phyloP scores from a whole-genome alignment of 176 grass and related monocot species.

The Thalia dealbata region DNA sequence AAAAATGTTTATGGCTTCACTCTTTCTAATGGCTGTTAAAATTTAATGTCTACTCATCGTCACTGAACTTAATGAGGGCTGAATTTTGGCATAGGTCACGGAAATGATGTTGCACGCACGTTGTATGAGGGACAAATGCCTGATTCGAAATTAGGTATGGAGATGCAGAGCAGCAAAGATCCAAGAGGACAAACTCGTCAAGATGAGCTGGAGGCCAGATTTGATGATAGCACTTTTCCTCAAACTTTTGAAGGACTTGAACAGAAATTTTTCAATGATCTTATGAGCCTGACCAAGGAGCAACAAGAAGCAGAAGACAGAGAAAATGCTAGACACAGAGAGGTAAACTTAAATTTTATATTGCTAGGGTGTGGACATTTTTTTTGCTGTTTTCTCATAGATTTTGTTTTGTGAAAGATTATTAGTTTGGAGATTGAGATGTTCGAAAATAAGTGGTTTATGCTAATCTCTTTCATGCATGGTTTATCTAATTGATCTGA shows the following conservation, averaged over 20 bases:
- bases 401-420: too few relatives aligned
- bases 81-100: slow-evolving; percentile 30
- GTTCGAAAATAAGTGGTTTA: background rate
- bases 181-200: slow-evolving; percentile 29
- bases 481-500: background rate
- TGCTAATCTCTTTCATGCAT: background rate
- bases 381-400: background rate
- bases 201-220: slow-evolving; percentile 35
- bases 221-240: slow-evolving; percentile 43
- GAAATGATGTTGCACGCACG: slow-evolving; percentile 26
- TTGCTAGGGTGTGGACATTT: background rate
- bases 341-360: slow-evolving; percentile 32
- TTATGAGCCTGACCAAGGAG: slow-evolving; percentile 66
- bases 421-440: background rate
- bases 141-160: slow-evolving; percentile 53
- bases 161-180: slow-evolving; percentile 47
- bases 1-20: background rate
- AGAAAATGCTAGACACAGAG: slow-evolving; percentile 72
- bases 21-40: background rate
- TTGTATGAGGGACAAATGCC: slow-evolving; percentile 56
- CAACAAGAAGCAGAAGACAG: slow-evolving; percentile 66
- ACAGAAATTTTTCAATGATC: slow-evolving; percentile 75
- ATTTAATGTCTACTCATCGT: background rate
- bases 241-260: slow-evolving; percentile 77
- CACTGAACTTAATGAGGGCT: slow-evolving; percentile 2